These are phyloP conservation scores for Shiraia bambusicola DNA, from an alignment of 2,329 filamentous ascomycete species.

Conservation along the genomic window DNA sequence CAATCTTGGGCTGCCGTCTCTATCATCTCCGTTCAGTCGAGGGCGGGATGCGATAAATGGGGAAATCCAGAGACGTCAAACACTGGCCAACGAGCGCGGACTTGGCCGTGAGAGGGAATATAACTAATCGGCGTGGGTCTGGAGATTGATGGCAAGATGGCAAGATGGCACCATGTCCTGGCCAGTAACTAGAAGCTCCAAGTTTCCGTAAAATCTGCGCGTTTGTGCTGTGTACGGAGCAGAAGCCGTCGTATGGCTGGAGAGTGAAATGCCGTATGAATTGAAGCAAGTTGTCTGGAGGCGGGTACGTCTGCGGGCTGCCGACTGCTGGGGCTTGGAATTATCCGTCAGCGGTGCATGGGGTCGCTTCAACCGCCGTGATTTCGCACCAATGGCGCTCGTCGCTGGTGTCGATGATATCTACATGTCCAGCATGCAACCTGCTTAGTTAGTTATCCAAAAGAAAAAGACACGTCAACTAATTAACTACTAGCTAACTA, in stretches of 20 bases:
- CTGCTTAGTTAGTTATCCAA: no score
- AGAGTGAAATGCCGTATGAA: conserved; percentile 42
- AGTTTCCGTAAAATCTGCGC: conserved; percentile 39
- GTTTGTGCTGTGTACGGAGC: conserved; percentile 28
- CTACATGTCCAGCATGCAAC: conserved; percentile 21
- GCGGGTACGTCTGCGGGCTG: conserved; percentile 25
- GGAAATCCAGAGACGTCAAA: conserved; percentile 28
- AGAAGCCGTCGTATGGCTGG: conserved; percentile 43
- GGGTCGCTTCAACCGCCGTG: conserved; percentile 11
- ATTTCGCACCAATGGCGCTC: conserved; percentile 37
- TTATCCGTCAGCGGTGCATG: conserved; percentile 34
- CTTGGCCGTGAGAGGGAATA: conserved; percentile 27
- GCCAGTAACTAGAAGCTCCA: conserved; percentile 32
- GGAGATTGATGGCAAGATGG: conserved; percentile 40
- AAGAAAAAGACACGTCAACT: no score
- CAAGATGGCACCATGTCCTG: conserved; percentile 36
- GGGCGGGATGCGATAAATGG: conserved; percentile 21
- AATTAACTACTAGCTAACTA: no score
- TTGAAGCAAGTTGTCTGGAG: conserved; percentile 27
- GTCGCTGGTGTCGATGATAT: conserved; percentile 11
- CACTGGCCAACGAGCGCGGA: conserved; percentile 18
- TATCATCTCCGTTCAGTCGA: conserved; percentile 41
- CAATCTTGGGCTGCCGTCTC: conserved; percentile 30
- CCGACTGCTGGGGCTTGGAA: conserved; percentile 28
- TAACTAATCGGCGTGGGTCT: conserved; percentile 37